Percentiles rank a stretch among this genome's conserved stretches.
Evolutionary conservation across 129 eudicot genomes (phyloP).

Genomic region (Chrysanthemum lavandulifolium): DNA sequence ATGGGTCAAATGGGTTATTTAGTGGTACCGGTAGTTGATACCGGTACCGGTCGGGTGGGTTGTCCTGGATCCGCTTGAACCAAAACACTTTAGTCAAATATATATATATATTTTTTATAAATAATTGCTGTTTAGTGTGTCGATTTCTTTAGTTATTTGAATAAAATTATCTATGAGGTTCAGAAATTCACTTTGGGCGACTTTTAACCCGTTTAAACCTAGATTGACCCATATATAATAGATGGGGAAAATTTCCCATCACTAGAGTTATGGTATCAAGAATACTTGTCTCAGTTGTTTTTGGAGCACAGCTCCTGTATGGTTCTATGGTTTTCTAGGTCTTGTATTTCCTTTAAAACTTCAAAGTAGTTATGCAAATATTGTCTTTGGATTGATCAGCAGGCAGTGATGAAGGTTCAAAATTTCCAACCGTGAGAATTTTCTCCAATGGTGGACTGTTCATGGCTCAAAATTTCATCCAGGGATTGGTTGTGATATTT

Average conservation of each 20-base stretch:
- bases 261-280: no score
- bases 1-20: neutral
- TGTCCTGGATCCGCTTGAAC: no score
- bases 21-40: no score
- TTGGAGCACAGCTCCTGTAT: neutral
- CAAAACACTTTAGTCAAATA: no score
- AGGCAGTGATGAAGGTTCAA: conserved; percentile 30
- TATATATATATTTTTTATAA: neutral
- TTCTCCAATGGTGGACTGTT: conserved; percentile 50
- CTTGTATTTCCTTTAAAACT: neutral
- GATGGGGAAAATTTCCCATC: no score
- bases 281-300: no score
- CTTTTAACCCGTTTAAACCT: neutral
- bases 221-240: neutral
- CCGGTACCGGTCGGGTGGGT: no score
- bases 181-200: neutral
- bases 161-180: neutral
- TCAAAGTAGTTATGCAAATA: conserved; percentile 15
- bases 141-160: neutral
- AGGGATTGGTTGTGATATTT: conserved; percentile 66
- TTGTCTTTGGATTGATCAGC: conserved; percentile 37
- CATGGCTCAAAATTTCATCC: conserved; percentile 51
- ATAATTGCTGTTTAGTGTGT: neutral
- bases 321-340: neutral
- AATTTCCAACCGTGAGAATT: conserved; percentile 42